These are phyloP conservation scores for Pyrus pyrifolia DNA, from an alignment of 306 rosid species.

Conservation along the genomic window DNA sequence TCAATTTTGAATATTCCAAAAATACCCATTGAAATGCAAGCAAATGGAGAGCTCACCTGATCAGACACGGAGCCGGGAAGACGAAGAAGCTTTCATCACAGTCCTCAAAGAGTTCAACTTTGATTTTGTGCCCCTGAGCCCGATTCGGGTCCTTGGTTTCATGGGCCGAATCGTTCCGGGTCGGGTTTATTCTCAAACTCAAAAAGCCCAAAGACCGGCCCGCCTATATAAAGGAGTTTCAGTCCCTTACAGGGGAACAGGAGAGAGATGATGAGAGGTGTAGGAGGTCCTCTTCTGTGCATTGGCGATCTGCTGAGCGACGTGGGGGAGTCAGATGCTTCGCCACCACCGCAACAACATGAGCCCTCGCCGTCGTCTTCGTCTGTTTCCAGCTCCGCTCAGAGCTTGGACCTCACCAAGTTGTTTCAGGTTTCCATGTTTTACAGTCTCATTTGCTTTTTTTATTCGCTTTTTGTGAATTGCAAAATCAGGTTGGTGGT, in stretches of 20 bases:
- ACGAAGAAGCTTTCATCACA: background rate
- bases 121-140: background rate
- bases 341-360: background rate
- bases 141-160: background rate
- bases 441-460: background rate
- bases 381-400: constrained; percentile 24
- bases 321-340: constrained; percentile 53
- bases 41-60: constrained; percentile 2
- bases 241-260: background rate
- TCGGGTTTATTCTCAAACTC: background rate
- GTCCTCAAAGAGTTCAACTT: background rate
- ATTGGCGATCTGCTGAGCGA: constrained; percentile 87
- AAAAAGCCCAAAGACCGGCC: background rate
- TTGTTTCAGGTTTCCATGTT: constrained; percentile 61
- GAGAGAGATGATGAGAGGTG: constrained; percentile 52
- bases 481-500: background rate
- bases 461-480: background rate
- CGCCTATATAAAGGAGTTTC: background rate
- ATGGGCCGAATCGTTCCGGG: background rate
- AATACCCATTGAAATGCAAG: background rate
- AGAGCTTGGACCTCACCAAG: constrained; percentile 44
- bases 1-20: background rate
- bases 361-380: constrained; percentile 15
- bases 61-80: background rate
- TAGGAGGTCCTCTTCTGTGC: constrained; percentile 81